Percentiles rank a stretch among this genome's conserved stretches.
Evolutionary conservation across 2,329 filamentous ascomycete genomes (phyloP).

Genomic region (Penicillium occitanis): DNA sequence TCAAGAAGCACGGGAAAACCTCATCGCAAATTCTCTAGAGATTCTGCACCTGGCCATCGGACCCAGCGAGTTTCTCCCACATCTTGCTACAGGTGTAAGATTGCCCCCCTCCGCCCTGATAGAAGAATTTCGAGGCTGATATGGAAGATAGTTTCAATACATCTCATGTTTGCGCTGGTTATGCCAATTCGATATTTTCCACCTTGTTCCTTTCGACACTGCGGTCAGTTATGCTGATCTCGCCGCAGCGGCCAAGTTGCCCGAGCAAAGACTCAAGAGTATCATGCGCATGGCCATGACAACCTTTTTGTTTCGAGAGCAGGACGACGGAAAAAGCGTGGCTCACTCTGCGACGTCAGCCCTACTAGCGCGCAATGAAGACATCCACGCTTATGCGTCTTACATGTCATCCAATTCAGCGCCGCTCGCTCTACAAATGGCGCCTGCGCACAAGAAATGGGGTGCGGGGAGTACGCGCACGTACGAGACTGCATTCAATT

Average conservation of each 20-base stretch:
- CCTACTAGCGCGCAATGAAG: background rate
- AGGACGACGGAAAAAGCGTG: background rate
- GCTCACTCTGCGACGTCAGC: background rate
- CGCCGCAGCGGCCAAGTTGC: background rate
- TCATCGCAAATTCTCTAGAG: background rate
- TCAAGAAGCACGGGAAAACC: background rate
- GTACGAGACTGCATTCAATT: constrained; percentile 28
- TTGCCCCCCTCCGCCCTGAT: background rate
- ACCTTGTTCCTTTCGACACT: background rate
- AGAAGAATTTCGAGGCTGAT: background rate
- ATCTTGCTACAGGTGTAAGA: background rate
- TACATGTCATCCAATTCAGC: background rate
- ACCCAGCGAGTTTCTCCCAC: background rate
- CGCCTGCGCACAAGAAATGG: background rate
- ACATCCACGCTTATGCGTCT: background rate
- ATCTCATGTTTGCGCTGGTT: background rate
- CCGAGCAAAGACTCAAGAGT: background rate
- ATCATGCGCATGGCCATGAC: background rate
- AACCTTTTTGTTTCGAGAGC: background rate
- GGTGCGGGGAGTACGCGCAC: background rate
- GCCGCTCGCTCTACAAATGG: background rate
- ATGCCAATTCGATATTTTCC: background rate
- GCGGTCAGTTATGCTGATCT: background rate
- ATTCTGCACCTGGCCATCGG: background rate
- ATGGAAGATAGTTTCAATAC: background rate